Percentiles rank a stretch among this genome's conserved stretches.
Conservation (phyloP, 495 filamentous ascomycete species). For the Tetracladium setigerum region DNA sequence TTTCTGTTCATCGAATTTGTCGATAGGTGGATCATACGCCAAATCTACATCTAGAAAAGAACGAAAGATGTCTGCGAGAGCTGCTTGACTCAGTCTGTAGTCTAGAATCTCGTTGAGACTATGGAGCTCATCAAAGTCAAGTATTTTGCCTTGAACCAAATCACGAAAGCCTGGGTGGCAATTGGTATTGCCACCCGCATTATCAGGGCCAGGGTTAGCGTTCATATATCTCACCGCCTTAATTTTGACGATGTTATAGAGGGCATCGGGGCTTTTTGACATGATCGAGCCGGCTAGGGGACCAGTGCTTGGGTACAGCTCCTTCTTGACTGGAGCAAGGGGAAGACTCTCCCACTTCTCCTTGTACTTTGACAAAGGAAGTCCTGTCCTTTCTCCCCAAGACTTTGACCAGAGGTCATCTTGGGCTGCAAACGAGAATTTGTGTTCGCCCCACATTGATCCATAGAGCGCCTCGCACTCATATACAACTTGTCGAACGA, state of each 20-base stretch:
- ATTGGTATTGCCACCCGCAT: slow-evolving; percentile 8
- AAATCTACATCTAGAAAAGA: slow-evolving; percentile 10
- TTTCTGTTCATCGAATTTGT: slow-evolving; percentile 7
- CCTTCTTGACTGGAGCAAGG: slow-evolving; percentile 7
- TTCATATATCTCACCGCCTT: slow-evolving; percentile 13
- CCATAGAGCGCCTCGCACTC: slow-evolving; percentile 14
- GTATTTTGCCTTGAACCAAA: slow-evolving; percentile 1
- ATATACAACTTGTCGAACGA: slow-evolving; percentile 16
- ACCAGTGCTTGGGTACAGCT: slow-evolving; percentile 8
- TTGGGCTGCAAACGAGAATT: slow-evolving; percentile 19
- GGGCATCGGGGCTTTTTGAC: slow-evolving; percentile 11
- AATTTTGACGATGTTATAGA: slow-evolving; percentile 12
- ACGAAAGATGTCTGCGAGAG: slow-evolving; percentile 8
- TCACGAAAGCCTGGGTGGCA: slow-evolving; percentile 5
- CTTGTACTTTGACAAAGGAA: slow-evolving; percentile 16
- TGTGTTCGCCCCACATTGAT: slow-evolving; percentile 12
- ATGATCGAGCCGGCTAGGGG: slow-evolving; percentile 7
- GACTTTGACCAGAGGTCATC: slow-evolving; percentile 21
- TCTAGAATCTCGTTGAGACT: slow-evolving; percentile 9
- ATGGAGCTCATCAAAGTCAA: slow-evolving; percentile 12
- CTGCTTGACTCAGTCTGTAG: slow-evolving; percentile 8
- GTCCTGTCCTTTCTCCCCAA: slow-evolving; percentile 19
- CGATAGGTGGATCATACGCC: slow-evolving; percentile 4
- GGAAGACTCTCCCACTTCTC: slow-evolving; percentile 10
- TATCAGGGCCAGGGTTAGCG: slow-evolving; percentile 11